Evolutionary conservation across 2,329 filamentous ascomycete species (phyloP).

Genomic region (Alternaria consortialis): DNA sequence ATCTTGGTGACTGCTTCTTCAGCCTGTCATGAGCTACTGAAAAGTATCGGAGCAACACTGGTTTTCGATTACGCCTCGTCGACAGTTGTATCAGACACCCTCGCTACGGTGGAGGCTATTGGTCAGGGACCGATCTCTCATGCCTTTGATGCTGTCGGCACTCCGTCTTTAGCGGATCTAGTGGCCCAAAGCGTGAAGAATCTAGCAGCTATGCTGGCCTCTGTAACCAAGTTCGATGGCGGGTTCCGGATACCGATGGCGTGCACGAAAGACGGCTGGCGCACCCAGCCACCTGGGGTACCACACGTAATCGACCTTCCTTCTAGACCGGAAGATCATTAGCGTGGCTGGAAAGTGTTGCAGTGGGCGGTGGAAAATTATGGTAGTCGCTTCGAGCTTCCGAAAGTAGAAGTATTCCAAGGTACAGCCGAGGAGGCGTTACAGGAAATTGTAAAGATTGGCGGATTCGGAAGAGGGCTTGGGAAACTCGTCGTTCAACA

Average conservation of each 20-base stretch:
- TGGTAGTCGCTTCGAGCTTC: conserved; percentile 5
- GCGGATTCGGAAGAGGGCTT: background rate
- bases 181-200: background rate
- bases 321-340: background rate
- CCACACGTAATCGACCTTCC: conserved; percentile 1
- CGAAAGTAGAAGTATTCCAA: conserved; percentile 2
- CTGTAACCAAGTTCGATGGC: conserved; percentile 5
- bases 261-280: background rate
- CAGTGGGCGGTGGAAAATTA: conserved; percentile 14
- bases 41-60: conserved; percentile 17
- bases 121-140: conserved; percentile 2
- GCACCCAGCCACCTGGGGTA: conserved; percentile 1
- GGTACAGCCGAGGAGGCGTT: conserved; percentile 11
- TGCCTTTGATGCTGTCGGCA: conserved; percentile 7
- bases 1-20: conserved; percentile 24
- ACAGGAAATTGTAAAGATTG: conserved; percentile 1
- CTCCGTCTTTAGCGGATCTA: background rate
- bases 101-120: conserved; percentile 8
- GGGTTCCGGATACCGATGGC: conserved; percentile 5
- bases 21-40: conserved; percentile 13
- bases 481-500: conserved; percentile 11
- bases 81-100: conserved; percentile 9
- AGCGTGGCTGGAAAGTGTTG: background rate
- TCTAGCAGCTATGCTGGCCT: background rate
- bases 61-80: conserved; percentile 17